Evolutionary conservation across 164 flowering plant genomes (phyloP).

Genomic region (Sextonia rubra): DNA sequence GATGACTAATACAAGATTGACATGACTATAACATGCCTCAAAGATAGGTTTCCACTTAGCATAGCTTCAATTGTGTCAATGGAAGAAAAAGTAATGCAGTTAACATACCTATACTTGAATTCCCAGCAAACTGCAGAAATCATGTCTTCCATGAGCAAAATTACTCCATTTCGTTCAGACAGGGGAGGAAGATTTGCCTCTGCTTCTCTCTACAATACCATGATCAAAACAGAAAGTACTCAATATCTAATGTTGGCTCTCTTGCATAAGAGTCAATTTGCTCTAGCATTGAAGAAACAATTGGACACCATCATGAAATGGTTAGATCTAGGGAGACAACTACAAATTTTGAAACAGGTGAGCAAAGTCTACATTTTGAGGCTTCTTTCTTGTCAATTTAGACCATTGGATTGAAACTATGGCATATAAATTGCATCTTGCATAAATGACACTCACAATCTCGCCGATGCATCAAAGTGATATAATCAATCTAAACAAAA

Average conservation of each 20-base stretch:
- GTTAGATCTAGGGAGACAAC: too few species aligned
- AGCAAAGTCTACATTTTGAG: too few species aligned
- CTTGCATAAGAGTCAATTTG: neutral
- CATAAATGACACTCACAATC: too few species aligned
- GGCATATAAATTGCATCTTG: too few species aligned
- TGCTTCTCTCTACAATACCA: slow-evolving; percentile 25
- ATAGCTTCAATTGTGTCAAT: neutral
- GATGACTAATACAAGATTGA: neutral
- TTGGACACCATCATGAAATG: too few species aligned
- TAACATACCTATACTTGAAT: slow-evolving; percentile 30
- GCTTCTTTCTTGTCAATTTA: too few species aligned
- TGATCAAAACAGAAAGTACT: neutral
- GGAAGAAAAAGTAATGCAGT: neutral
- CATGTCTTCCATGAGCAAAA: slow-evolving; percentile 28
- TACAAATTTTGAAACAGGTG: too few species aligned
- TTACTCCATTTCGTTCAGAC: slow-evolving; percentile 22
- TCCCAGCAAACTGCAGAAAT: slow-evolving; percentile 18
- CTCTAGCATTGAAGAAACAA: neutral
- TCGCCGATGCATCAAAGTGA: too few species aligned
- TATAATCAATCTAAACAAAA: too few species aligned
- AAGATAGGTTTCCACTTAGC: neutral
- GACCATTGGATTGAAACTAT: too few species aligned
- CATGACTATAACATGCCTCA: neutral
- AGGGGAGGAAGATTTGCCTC: slow-evolving; percentile 33
- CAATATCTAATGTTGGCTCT: neutral